These are phyloP conservation scores for Pythium phragmiticola DNA, from an alignment of 352 stramenopile species.

Conservation along the genomic window DNA sequence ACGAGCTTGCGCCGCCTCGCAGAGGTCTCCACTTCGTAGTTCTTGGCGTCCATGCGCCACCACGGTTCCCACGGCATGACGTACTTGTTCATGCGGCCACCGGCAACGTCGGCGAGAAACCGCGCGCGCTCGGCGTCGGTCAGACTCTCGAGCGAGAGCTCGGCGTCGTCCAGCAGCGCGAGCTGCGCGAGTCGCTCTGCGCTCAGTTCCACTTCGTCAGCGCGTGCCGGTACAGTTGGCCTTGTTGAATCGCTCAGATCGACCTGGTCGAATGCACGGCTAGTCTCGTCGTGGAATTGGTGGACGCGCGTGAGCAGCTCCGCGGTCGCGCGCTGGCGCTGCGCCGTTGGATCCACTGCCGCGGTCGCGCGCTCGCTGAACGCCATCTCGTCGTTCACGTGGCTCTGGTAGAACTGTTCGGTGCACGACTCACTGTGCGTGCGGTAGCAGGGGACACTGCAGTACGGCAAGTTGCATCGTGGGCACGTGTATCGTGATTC, in stretches of 20 bases:
- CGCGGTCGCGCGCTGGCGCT: slow-evolving; percentile 38
- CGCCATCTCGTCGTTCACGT: slow-evolving; percentile 59
- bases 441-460: slow-evolving; percentile 76
- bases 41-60: slow-evolving; percentile 48
- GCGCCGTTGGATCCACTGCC: slow-evolving; percentile 24
- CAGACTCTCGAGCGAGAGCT: slow-evolving; percentile 64
- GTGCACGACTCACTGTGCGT: slow-evolving; percentile 67
- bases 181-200: slow-evolving; percentile 49
- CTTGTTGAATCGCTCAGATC: background rate
- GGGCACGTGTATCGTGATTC: slow-evolving; percentile 81
- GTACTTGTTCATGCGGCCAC: slow-evolving; percentile 62
- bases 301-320: slow-evolving; percentile 52
- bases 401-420: slow-evolving; percentile 74
- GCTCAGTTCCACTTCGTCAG: slow-evolving; percentile 29
- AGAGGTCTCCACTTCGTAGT: slow-evolving; percentile 57
- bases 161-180: slow-evolving; percentile 38
- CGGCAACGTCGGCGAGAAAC: slow-evolving; percentile 65
- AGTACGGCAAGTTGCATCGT: slow-evolving; percentile 79
- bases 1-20: slow-evolving; percentile 37
- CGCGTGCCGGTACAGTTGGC: background rate
- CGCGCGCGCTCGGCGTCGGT: slow-evolving; percentile 50
- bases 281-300: slow-evolving; percentile 53
- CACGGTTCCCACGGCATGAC: slow-evolving; percentile 70
- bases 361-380: slow-evolving; percentile 32
- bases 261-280: slow-evolving; percentile 21